Conservation (phyloP, 306 rosid genomes). For the Prunus armeniaca region DNA sequence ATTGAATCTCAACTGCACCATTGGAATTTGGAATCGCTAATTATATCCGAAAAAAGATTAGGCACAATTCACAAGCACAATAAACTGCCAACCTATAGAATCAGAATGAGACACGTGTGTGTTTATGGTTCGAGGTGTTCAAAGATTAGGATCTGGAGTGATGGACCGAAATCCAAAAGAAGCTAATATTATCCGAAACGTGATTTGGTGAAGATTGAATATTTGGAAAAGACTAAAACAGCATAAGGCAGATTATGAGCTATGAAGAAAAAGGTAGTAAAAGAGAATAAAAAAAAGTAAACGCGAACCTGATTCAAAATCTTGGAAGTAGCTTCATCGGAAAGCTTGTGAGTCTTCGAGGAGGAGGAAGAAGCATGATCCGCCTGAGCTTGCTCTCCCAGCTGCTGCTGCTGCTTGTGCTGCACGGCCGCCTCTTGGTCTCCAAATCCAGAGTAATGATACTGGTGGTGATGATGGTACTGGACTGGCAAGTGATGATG, state of each 20-base stretch:
- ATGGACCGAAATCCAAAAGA: too few relatives aligned
- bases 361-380: constrained; percentile 46
- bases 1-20: background rate
- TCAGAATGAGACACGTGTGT: background rate
- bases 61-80: background rate
- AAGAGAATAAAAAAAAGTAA: background rate
- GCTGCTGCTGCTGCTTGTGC: constrained; percentile 27
- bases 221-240: background rate
- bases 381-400: constrained; percentile 20
- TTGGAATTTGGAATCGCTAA: background rate
- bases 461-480: constrained; percentile 48
- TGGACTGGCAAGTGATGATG: constrained; percentile 49
- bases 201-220: background rate
- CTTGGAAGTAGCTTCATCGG: constrained; percentile 67
- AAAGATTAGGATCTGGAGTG: background rate
- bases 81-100: background rate
- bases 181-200: background rate
- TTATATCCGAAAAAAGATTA: background rate
- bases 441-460: constrained; percentile 28
- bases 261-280: background rate
- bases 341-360: constrained; percentile 47
- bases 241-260: background rate
- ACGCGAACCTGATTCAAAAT: constrained; percentile 73
- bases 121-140: background rate
- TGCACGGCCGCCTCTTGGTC: constrained; percentile 32